Conservation (phyloP, 2,329 filamentous ascomycete species). For the Xylaria sp. region DNA sequence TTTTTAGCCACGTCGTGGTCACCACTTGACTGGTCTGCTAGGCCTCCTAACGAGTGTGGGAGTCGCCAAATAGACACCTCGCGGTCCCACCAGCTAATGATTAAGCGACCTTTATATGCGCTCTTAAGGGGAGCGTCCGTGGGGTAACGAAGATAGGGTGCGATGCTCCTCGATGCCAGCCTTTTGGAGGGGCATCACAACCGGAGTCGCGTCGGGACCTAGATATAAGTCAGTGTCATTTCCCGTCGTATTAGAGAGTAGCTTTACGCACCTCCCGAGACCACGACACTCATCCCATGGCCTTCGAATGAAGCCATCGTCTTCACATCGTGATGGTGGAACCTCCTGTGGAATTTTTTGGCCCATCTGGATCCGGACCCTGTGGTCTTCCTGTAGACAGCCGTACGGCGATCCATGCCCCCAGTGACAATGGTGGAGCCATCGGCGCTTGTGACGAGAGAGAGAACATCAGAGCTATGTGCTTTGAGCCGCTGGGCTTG, state of each 20-base stretch:
- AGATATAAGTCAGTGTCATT: constrained; percentile 40
- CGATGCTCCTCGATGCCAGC: constrained; percentile 82
- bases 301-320: constrained; percentile 90
- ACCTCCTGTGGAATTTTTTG: constrained; percentile 83
- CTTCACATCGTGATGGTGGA: constrained; percentile 95
- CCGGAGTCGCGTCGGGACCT: constrained; percentile 86
- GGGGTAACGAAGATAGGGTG: constrained; percentile 81
- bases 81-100: constrained; percentile 92
- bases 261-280: constrained; percentile 79
- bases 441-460: constrained; percentile 80
- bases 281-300: constrained; percentile 80
- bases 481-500: constrained; percentile 83
- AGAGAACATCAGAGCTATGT: constrained; percentile 89
- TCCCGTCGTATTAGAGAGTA: neutral
- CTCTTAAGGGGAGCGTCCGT: constrained; percentile 75
- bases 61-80: constrained; percentile 83
- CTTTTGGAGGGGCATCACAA: constrained; percentile 79
- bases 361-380: constrained; percentile 74
- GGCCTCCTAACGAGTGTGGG: constrained; percentile 51
- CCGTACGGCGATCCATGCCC: constrained; percentile 88
- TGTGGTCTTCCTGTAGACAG: constrained; percentile 74
- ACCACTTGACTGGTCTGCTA: constrained; percentile 50
- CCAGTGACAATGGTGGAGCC: constrained; percentile 85
- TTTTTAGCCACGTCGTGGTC: constrained; percentile 55
- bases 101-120: constrained; percentile 72